Evolutionary conservation across 164 flowering plant species (phyloP).

Genomic region (Amborella trichopoda): DNA sequence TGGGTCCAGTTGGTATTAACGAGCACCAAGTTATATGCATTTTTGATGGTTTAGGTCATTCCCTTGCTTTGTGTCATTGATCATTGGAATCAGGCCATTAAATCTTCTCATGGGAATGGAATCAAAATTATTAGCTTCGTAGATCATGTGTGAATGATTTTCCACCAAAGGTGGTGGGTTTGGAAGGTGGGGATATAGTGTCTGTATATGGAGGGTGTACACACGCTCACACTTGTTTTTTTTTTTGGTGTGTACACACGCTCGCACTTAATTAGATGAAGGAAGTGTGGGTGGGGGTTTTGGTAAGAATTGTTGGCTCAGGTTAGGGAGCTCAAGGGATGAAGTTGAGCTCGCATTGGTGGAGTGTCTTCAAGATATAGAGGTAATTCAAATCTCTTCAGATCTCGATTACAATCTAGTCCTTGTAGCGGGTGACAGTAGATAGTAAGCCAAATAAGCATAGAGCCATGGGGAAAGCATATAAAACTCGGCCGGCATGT

Average conservation of each 20-base stretch:
- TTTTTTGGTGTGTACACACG: slow-evolving; percentile 75
- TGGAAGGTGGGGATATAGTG: slow-evolving; percentile 31
- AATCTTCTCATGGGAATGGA: no score
- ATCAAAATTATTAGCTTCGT: slow-evolving; percentile 57
- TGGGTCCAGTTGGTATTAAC: no score
- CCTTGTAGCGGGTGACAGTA: no score
- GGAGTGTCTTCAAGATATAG: slow-evolving; percentile 31
- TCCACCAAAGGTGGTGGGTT: slow-evolving; percentile 24
- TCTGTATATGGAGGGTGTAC: slow-evolving; percentile 53
- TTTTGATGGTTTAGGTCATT: slow-evolving; percentile 86
- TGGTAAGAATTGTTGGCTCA: slow-evolving; percentile 79
- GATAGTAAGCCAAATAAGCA: no score
- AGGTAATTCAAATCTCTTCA: slow-evolving; percentile 49
- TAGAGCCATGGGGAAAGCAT: no score
- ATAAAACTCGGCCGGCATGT: no score
- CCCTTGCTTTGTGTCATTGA: slow-evolving; percentile 46
- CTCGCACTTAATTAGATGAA: slow-evolving; percentile 46
- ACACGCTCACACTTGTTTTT: no score
- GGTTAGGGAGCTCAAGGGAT: slow-evolving; percentile 64
- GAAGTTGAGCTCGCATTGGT: slow-evolving; percentile 54
- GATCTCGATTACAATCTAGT: slow-evolving; percentile 80
- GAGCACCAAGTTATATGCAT: no score
- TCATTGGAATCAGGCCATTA: slow-evolving; percentile 28
- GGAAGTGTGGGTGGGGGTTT: slow-evolving; percentile 71
- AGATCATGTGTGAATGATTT: slow-evolving; percentile 30